These are phyloP conservation scores for Cystobasidium tubakii DNA, from an alignment of 768 basidiomycete species.

Conservation along the genomic window DNA sequence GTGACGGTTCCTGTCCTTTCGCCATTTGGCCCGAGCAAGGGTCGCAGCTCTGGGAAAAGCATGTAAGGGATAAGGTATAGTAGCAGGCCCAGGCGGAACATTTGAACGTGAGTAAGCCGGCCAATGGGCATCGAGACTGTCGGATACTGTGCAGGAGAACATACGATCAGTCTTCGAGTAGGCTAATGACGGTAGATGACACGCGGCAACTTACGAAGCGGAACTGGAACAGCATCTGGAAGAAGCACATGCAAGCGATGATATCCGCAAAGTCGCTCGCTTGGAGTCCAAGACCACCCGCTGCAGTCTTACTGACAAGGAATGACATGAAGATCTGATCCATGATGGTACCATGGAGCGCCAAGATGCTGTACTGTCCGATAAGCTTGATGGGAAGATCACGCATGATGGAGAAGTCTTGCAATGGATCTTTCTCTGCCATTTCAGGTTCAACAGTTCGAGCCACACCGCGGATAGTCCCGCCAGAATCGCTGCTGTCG, in stretches of 20 bases:
- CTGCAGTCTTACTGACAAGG: conserved; percentile 57
- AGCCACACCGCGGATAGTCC: background rate
- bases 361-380: conserved; percentile 22
- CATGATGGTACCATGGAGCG: conserved; percentile 27
- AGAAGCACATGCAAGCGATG: conserved; percentile 57
- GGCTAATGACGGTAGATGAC: conserved; percentile 51
- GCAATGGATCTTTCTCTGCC: conserved; percentile 18
- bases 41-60: conserved; percentile 45
- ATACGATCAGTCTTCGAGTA: background rate
- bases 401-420: conserved; percentile 31
- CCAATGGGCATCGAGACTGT: background rate
- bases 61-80: conserved; percentile 45
- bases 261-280: conserved; percentile 84
- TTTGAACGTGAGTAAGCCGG: conserved; percentile 61
- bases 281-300: conserved; percentile 84
- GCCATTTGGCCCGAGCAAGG: conserved; percentile 46
- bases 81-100: conserved; percentile 70
- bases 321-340: conserved; percentile 52
- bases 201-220: conserved; percentile 50
- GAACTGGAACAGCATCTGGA: conserved; percentile 39
- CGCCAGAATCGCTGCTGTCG: background rate
- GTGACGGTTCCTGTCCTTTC: conserved; percentile 67
- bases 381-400: conserved; percentile 31
- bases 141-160: background rate
- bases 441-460: background rate